Evolutionary conservation across 208 protist genomes (phyloP).

Genomic region (Porcisia hertigi): DNA sequence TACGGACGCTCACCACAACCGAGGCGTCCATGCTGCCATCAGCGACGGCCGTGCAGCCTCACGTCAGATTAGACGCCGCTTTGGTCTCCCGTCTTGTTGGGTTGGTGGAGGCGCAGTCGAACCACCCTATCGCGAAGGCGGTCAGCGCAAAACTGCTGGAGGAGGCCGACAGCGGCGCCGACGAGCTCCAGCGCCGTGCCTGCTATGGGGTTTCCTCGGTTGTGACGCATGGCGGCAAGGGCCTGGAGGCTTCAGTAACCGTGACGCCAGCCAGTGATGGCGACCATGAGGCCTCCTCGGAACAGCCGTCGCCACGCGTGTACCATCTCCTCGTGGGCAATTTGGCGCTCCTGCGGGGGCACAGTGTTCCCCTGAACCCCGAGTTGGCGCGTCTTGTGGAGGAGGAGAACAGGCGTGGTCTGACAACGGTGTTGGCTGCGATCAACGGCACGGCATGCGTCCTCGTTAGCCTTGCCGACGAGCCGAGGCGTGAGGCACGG

Average conservation of each 20-base stretch:
- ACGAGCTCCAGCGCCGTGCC: slow-evolving; percentile 1
- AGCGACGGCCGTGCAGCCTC: background rate
- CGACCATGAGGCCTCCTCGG: background rate
- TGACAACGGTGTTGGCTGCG: slow-evolving; percentile 80
- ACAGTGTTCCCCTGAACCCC: slow-evolving; percentile 32
- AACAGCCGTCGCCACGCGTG: slow-evolving; percentile 3
- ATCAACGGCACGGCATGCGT: slow-evolving; percentile 55
- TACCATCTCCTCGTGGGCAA: slow-evolving; percentile 78
- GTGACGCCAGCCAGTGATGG: slow-evolving; percentile 7
- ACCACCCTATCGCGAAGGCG: slow-evolving; percentile 91
- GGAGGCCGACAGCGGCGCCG: slow-evolving; percentile 6
- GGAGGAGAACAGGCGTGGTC: slow-evolving; percentile 38
- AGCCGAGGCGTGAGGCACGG: slow-evolving; percentile 83
- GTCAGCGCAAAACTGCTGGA: slow-evolving; percentile 37
- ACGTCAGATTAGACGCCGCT: background rate
- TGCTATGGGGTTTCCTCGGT: slow-evolving; percentile 38
- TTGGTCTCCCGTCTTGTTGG: slow-evolving; percentile 36
- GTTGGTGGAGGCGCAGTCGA: slow-evolving; percentile 65
- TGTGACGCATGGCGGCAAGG: slow-evolving; percentile 51
- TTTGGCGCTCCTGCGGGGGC: slow-evolving; percentile 48
- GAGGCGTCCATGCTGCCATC: background rate
- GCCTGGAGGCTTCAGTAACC: slow-evolving; percentile 47
- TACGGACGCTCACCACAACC: slow-evolving; percentile 25
- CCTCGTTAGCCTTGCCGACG: slow-evolving; percentile 82
- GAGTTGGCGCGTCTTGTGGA: slow-evolving; percentile 29